phyloP scores from a whole-genome alignment of 768 basidiomycete species.

The Boletus vermiculosoides region DNA sequence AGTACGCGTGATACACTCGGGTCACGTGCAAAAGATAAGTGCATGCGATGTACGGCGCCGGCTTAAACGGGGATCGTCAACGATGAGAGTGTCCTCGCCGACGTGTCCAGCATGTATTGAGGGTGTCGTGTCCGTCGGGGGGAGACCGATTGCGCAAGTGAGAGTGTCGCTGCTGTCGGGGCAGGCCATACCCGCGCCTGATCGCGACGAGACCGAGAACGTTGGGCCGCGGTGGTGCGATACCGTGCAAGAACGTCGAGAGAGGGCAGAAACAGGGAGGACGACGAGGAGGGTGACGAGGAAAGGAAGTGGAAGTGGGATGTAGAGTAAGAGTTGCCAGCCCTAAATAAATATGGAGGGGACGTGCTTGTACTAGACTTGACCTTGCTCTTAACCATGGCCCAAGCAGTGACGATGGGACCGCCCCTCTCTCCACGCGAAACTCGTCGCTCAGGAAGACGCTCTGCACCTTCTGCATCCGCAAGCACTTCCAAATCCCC shows the following conservation, averaged over 20 bases:
- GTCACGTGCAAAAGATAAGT: conserved; percentile 31
- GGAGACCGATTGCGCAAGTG: conserved; percentile 3
- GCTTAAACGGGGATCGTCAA: conserved; percentile 13
- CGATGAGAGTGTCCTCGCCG: conserved; percentile 1
- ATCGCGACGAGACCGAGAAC: conserved; percentile 17
- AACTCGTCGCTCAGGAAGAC: conserved; percentile 74
- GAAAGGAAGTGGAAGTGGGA: conserved; percentile 1
- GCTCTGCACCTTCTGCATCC: conserved; percentile 64
- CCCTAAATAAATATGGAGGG: conserved; percentile 35
- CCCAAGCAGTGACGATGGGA: conserved; percentile 69
- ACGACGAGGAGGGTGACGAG: conserved; percentile 1
- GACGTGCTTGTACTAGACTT: conserved; percentile 2
- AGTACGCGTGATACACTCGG: conserved; percentile 5
- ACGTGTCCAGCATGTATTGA: conserved; percentile 3
- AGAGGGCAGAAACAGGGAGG: background rate
- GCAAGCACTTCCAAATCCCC: conserved; percentile 72
- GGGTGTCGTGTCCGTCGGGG: background rate
- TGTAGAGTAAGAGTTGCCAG: conserved; percentile 29
- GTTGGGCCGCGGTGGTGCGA: background rate
- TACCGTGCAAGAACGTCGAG: background rate
- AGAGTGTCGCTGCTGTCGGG: background rate
- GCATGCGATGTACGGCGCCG: conserved; percentile 13
- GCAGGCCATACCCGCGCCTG: conserved; percentile 5
- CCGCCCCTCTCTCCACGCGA: conserved; percentile 76
- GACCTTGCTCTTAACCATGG: conserved; percentile 41